Base-by-base conservation (phyloP, 352 stramenopile species). In the Phytophthora crassamura region DNA sequence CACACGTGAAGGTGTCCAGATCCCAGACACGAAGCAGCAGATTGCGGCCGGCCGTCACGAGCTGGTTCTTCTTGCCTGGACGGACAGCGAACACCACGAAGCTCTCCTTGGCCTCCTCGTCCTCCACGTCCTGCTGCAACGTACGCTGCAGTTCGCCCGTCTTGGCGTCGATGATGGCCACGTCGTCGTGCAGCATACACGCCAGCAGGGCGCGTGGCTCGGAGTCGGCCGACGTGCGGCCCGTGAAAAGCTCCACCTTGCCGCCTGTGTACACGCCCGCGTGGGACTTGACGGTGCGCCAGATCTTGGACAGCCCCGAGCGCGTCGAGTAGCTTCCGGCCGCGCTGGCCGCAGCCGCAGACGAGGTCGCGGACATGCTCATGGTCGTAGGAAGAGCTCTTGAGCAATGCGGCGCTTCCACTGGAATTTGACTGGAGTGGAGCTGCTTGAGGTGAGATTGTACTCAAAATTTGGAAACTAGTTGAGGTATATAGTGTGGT, bases 11-110 rank as follows among this genome's bases (percentile, higher is more conserved):
- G 6, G 84, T 93, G 32, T 97, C 82, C 16, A 95, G 69, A 60
- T 97, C 87, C 88, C 85, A 97, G 25, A 96, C 63, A 16, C 88
- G 86, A 51, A 97, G 69, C 47, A 97, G 68, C 50, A 93, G 71
- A 59, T 97, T 97, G 57, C 88, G 82, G 6, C 88, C 88, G 2
- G 88, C 86, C 9, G 88, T 96, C 64, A 95, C 81, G 39, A 97
- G 79, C 69, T 97, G 86, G 47, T 93, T 89, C 56, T 82, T 74
- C 43, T 69, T 75, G 14, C 79, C 82, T 0, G 86, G 84, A 11
- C 86, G 82, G 55, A 93, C 76, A 2, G 85, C 77, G 45, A 96
- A 97, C 33, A 86, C 83, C 40, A 94, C 80, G 35, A 97, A 95
- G 49, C 84, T 80, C 56, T 97, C 89, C 56, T 91, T 91, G 39